Conservation (phyloP, 2,329 filamentous ascomycete species). For the Orbilia javanica region DNA sequence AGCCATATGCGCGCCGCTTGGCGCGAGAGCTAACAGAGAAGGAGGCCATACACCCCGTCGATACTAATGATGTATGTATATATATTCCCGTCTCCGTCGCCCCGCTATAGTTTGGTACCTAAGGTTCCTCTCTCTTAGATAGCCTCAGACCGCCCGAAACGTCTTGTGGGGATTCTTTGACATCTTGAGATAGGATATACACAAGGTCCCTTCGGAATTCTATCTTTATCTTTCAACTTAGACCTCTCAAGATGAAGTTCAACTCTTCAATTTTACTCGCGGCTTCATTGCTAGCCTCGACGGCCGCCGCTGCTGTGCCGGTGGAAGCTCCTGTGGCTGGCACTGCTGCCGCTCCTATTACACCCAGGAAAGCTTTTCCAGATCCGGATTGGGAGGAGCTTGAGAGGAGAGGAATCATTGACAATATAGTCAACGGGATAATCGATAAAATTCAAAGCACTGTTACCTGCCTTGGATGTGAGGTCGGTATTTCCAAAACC, state of each 20-base stretch:
- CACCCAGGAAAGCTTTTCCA: constrained; percentile 46
- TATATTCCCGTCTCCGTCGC: constrained; percentile 5
- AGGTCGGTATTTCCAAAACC: constrained; percentile 18
- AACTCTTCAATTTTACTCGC: constrained; percentile 17
- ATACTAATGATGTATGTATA: neutral
- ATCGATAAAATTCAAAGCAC: constrained; percentile 48
- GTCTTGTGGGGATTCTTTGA: neutral
- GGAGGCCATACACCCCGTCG: neutral
- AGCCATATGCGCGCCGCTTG: neutral
- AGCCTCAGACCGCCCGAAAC: neutral
- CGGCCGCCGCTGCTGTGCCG: constrained; percentile 9
- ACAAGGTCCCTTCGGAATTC: neutral
- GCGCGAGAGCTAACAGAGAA: constrained; percentile 10
- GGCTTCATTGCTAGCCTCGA: constrained; percentile 37
- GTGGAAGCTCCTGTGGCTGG: constrained; percentile 1
- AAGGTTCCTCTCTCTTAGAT: neutral
- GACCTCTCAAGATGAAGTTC: constrained; percentile 35
- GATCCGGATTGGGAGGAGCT: constrained; percentile 47
- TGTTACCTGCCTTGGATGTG: constrained; percentile 44
- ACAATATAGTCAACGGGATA: constrained; percentile 33
- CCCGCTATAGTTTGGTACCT: neutral
- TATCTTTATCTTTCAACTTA: neutral
- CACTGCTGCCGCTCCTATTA: constrained; percentile 47
- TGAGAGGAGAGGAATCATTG: constrained; percentile 47
- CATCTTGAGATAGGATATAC: neutral